phyloP scores from a whole-genome alignment of 192 early-diverging fungal genomes.

The Coemansia sp. region DNA sequence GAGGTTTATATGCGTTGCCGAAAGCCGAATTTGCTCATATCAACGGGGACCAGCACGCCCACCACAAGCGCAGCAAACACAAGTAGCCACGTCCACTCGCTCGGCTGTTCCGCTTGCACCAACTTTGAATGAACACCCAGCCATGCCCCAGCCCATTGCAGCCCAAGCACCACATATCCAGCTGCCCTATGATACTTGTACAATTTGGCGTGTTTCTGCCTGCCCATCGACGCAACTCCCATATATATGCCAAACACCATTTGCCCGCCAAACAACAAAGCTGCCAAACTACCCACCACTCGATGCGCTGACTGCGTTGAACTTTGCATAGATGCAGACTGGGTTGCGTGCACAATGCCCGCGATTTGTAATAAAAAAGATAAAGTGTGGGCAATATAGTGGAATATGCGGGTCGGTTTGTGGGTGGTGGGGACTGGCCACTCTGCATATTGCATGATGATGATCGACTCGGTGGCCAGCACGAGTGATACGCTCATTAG shows the following conservation, averaged over 20 bases:
- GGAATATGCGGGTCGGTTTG: background rate
- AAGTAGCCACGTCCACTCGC: slow-evolving; percentile 21
- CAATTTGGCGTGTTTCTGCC: slow-evolving; percentile 2
- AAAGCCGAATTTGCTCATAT: slow-evolving; percentile 19
- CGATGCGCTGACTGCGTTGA: slow-evolving; percentile 3
- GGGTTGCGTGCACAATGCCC: background rate
- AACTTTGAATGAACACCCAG: slow-evolving; percentile 30
- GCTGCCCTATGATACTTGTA: slow-evolving; percentile 17
- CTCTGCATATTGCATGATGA: slow-evolving; percentile 15
- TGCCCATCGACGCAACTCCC: background rate
- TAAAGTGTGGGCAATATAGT: background rate
- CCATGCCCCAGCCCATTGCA: slow-evolving; percentile 33
- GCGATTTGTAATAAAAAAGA: background rate
- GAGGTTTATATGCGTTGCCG: background rate
- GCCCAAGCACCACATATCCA: slow-evolving; percentile 13
- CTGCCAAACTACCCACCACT: slow-evolving; percentile 8
- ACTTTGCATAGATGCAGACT: background rate
- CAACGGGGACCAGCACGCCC: slow-evolving; percentile 17
- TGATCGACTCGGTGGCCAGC: slow-evolving; percentile 15
- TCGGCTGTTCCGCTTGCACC: background rate
- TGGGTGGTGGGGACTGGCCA: slow-evolving; percentile 11
- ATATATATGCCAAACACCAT: slow-evolving; percentile 10
- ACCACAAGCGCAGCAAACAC: slow-evolving; percentile 18
- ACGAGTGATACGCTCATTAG: slow-evolving; percentile 32
- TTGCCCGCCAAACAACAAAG: slow-evolving; percentile 16